phyloP scores from a whole-genome alignment of 2,329 filamentous ascomycete species.

The Celoporthe dispersa region DNA sequence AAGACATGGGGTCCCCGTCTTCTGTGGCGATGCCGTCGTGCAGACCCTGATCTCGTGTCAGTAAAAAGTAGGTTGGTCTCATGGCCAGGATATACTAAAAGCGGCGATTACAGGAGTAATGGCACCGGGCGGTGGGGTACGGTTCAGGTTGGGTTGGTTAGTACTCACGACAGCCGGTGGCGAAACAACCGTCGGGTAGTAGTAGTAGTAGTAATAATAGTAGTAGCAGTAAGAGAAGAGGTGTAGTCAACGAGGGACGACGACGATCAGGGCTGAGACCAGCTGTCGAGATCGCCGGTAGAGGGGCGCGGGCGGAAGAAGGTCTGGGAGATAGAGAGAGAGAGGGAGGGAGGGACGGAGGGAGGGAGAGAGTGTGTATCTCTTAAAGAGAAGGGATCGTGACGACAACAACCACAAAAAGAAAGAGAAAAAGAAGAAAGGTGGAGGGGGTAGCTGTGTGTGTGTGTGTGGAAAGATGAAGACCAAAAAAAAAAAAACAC shows the following conservation, averaged over 20 bases:
- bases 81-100: slow-evolving; percentile 26
- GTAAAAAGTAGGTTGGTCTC: background rate
- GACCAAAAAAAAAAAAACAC: background rate
- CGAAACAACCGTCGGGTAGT: slow-evolving; percentile 23
- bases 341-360: background rate
- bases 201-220: background rate
- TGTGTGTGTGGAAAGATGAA: background rate
- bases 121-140: slow-evolving; percentile 31
- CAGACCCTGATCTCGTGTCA: slow-evolving; percentile 31
- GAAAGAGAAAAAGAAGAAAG: background rate
- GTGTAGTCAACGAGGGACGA: slow-evolving; percentile 6
- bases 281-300: slow-evolving; percentile 22
- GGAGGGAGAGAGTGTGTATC: slow-evolving; percentile 5
- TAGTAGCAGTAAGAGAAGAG: no score
- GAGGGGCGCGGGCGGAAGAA: slow-evolving; percentile 2
- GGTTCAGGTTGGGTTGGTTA: slow-evolving; percentile 22
- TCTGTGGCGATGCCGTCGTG: slow-evolving; percentile 30
- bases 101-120: slow-evolving; percentile 27
- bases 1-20: slow-evolving; percentile 29
- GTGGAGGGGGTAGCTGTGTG: background rate
- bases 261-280: slow-evolving; percentile 20
- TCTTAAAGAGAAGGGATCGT: background rate
- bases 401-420: background rate
- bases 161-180: slow-evolving; percentile 29
- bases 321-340: background rate